Evolutionary conservation across 129 eudicot species (phyloP).

Genomic region (Centaurea solstitialis): DNA sequence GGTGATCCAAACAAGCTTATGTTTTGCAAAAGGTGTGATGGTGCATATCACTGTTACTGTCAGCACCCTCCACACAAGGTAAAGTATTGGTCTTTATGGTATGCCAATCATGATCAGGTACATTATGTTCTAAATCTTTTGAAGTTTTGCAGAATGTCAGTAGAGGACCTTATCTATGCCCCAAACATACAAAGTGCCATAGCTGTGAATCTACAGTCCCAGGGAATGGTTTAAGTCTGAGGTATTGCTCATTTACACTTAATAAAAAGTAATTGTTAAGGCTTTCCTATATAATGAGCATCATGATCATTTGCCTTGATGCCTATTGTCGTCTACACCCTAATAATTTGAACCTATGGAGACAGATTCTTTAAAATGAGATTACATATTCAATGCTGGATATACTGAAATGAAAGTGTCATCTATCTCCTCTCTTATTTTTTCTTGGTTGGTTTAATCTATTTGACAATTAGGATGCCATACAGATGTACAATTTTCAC

Average conservation of each 20-base stretch:
- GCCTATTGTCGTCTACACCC: slow-evolving; percentile 1
- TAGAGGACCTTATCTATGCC: slow-evolving; percentile 93
- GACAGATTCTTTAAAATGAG: not conserved
- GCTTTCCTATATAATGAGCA: not conserved
- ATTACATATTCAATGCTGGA: slow-evolving; percentile 2
- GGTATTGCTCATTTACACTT: slow-evolving; percentile 45
- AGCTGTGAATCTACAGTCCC: slow-evolving; percentile 94
- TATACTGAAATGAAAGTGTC: slow-evolving; percentile 7
- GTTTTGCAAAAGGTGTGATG: slow-evolving; percentile 98
- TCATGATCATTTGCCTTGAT: slow-evolving; percentile 5
- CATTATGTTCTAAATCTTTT: slow-evolving; percentile 1
- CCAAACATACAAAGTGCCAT: slow-evolving; percentile 96
- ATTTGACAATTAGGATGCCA: not conserved
- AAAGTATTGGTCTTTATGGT: slow-evolving; percentile 2
- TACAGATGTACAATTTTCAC: not conserved
- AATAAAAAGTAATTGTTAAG: not conserved
- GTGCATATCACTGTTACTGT: slow-evolving; percentile 95
- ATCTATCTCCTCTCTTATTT: not conserved
- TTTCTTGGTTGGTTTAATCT: not conserved
- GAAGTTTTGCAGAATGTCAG: slow-evolving; percentile 66
- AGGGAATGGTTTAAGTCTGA: slow-evolving; percentile 92
- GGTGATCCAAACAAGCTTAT: slow-evolving; percentile 91
- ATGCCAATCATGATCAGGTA: not conserved
- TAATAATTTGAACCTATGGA: slow-evolving; percentile 9
- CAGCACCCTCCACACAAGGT: slow-evolving; percentile 99